Evolutionary conservation across 176 grass and related monocot genomes (phyloP).

Genomic region (Avena eriantha): DNA sequence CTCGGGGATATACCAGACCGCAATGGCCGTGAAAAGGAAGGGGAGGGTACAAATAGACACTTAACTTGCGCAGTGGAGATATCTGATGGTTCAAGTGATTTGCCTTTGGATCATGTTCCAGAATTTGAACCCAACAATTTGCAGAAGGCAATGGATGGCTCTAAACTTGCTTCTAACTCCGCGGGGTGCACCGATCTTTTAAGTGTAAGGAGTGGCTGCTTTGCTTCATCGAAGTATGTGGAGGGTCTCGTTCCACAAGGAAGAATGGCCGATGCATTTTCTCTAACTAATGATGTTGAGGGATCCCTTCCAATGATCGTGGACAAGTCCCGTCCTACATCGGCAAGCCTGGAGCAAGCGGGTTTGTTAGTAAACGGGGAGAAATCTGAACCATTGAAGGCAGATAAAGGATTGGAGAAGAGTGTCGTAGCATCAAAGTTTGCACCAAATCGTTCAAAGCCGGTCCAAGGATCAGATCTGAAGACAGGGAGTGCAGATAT

Average conservation of each 20-base stretch:
- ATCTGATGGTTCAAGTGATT: slow-evolving; percentile 23
- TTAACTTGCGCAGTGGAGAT: not conserved
- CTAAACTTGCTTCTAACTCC: slow-evolving; percentile 15
- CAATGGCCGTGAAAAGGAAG: slow-evolving; percentile 28
- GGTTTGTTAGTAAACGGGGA: not conserved
- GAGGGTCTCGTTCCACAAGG: slow-evolving; percentile 18
- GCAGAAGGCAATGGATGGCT: not conserved
- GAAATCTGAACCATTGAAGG: not conserved
- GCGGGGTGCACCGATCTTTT: not conserved
- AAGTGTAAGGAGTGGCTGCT: not conserved
- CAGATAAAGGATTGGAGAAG: not conserved
- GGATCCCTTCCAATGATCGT: not conserved
- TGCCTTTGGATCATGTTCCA: slow-evolving; percentile 27
- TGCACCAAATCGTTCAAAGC: slow-evolving; percentile 14
- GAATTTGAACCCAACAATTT: not conserved
- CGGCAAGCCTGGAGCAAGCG: not conserved
- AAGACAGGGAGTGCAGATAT: not conserved
- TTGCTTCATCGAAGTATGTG: slow-evolving; percentile 22
- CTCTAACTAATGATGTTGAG: slow-evolving; percentile 31
- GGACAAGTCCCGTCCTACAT: not conserved
- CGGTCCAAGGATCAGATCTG: slow-evolving; percentile 3
- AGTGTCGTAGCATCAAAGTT: slow-evolving; percentile 3
- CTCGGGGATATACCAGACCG: not conserved
- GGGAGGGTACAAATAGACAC: not conserved
- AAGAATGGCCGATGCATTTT: not conserved